Evolutionary conservation across 2,329 filamentous ascomycete species (phyloP).

Genomic region (Monosporascus sp.): DNA sequence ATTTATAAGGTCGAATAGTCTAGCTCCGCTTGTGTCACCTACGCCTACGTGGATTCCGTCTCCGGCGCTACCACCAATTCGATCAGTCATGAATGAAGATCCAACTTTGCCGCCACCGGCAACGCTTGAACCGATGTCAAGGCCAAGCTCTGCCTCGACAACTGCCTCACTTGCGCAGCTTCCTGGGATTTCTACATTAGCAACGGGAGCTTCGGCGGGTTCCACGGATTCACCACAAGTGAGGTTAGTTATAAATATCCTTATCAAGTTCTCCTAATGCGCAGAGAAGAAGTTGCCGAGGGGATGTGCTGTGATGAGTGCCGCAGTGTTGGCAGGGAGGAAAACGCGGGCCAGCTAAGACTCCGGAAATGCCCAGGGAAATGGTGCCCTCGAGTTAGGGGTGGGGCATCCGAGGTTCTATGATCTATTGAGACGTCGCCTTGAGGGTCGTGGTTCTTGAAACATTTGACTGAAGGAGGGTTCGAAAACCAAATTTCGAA

Average conservation of each 20-base stretch:
- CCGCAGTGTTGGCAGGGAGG: too few species aligned
- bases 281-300: not conserved
- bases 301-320: not conserved
- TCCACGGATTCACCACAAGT: conserved; percentile 38
- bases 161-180: conserved; percentile 39
- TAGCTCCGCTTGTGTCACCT: conserved; percentile 14
- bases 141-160: conserved; percentile 45
- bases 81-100: conserved; percentile 42
- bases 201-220: conserved; percentile 34
- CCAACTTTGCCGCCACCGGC: conserved; percentile 33
- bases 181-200: conserved; percentile 40
- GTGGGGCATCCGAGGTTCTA: not conserved
- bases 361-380: too few species aligned
- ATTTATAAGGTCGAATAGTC: conserved; percentile 14
- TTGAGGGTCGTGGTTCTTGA: not conserved
- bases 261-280: conserved; percentile 1
- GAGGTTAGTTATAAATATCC: conserved; percentile 34
- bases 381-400: too few species aligned
- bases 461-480: too few species aligned
- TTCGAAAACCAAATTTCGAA: too few species aligned
- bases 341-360: too few species aligned
- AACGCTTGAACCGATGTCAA: conserved; percentile 42
- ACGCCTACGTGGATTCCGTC: conserved; percentile 15
- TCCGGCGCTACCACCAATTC: conserved; percentile 18
- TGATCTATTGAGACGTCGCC: not conserved